Percentiles rank a stretch among this genome's conserved stretches.
These are phyloP conservation scores for Exophiala xenobiotica DNA, from an alignment of 2,329 filamentous ascomycete species.

Conservation along the genomic window DNA sequence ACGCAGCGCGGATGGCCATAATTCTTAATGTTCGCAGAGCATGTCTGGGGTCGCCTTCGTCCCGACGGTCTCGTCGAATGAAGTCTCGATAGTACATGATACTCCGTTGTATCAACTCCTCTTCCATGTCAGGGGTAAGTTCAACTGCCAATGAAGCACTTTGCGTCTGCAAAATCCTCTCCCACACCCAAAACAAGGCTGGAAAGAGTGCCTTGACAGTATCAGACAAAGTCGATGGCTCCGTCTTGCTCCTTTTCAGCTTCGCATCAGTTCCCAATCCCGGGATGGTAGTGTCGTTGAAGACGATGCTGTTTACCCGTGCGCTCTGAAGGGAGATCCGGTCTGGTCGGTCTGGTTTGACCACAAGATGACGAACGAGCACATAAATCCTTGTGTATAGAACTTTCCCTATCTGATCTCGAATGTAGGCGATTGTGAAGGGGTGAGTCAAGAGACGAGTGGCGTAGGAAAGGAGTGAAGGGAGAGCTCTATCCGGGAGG, in stretches of 20 bases:
- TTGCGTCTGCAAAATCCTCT: conserved; percentile 18
- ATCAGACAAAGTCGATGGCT: conserved; percentile 3
- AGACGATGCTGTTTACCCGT: conserved; percentile 5
- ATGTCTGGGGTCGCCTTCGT: conserved; percentile 1
- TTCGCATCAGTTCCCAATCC: conserved; percentile 5
- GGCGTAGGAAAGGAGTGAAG: conserved; percentile 32
- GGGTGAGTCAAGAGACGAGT: conserved; percentile 37
- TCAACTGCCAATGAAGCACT: conserved; percentile 17
- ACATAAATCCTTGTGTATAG: conserved; percentile 19
- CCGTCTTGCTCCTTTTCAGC: not conserved
- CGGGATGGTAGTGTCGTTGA: conserved; percentile 11
- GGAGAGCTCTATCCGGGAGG: conserved; percentile 33
- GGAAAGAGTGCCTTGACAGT: conserved; percentile 16
- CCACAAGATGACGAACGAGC: conserved; percentile 17
- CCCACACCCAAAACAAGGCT: conserved; percentile 18
- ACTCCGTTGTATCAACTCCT: conserved; percentile 14
- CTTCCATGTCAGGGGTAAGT: conserved; percentile 14
- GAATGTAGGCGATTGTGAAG: conserved; percentile 27
- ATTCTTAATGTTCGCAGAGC: conserved; percentile 8
- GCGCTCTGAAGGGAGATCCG: conserved; percentile 21
- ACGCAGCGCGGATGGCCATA: conserved; percentile 18
- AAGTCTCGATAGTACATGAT: conserved; percentile 9
- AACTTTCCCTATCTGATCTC: conserved; percentile 14
- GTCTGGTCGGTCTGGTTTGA: conserved; percentile 25
- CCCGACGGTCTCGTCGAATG: conserved; percentile 7